Evolutionary conservation across 2,329 filamentous ascomycete genomes (phyloP).

Genomic region (Fusarium oxysporum): DNA sequence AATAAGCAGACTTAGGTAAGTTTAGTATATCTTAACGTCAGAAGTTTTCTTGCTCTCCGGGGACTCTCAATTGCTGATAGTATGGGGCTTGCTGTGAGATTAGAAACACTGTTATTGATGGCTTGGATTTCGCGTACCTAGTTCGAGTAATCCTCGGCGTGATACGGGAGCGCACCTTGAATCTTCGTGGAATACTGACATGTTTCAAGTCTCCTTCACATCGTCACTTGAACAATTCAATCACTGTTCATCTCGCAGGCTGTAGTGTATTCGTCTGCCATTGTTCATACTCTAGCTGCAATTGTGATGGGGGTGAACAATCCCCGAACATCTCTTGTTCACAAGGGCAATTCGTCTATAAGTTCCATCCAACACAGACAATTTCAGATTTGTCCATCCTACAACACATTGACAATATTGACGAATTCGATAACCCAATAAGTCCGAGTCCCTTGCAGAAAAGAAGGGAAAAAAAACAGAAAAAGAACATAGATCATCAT

Average conservation of each 20-base stretch:
- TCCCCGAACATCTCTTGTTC: not conserved
- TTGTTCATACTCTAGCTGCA: not conserved
- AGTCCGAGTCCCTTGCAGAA: accelerated
- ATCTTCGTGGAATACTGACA: not conserved
- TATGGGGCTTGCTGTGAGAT: not conserved
- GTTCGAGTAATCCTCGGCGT: not conserved
- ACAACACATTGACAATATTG: not conserved
- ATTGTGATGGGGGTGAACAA: not conserved
- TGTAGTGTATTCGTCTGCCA: not conserved
- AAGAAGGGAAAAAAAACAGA: not conserved
- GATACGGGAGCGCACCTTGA: not conserved
- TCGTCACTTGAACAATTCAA: no score
- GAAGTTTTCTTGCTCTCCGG: no score
- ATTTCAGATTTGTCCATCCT: not conserved
- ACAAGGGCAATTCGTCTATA: not conserved
- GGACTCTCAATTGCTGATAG: not conserved
- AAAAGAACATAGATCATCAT: not conserved
- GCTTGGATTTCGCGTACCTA: no score
- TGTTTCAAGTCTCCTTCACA: not conserved
- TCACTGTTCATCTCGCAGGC: not conserved
- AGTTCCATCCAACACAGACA: not conserved
- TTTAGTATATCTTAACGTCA: not conserved
- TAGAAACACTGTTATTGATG: not conserved
- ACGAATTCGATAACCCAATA: not conserved
- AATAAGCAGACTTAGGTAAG: not conserved